Base-by-base conservation (phyloP, 2,329 filamentous ascomycete species). In the Xylaria digitata region DNA sequence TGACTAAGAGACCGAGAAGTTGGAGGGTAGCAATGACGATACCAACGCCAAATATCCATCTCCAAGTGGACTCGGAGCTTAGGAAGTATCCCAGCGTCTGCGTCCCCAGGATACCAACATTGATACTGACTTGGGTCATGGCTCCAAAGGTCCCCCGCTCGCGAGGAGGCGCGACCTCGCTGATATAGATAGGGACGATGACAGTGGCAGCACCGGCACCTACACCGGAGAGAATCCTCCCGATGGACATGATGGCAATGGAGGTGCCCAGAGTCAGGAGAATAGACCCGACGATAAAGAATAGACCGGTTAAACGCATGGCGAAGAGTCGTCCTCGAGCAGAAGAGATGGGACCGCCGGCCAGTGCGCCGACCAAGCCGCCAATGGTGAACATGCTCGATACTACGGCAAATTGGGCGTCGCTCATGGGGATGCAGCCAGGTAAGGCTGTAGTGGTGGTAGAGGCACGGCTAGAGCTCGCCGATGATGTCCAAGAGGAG, bases 71-170 rank as follows among this genome's bases (percentile, higher is more conserved):
- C 5, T 87, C 93, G 74, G 90, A 86, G 81, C 94, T 97, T 63
- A 97, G 77, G 78, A 97, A 97, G 75, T 92, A 96, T 0, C 96
- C 96, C 42, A 98, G 82, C 0, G 90, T 85, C 79, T 98, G 96
- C 0, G 94, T 90, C 30, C 89, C 81, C 49, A 99, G 81, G 60
- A 99, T 97, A 63, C 96, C 96, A 26, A 94, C 82, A 75, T 98
- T 98, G 82, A 94, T 94, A 80, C 94, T 94, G 75, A 98, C 90
- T 78, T 99, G 95, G 0, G 96, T 98, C 80, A 96, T 91, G 62
- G 87, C 85, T 13, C 89, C 89, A 75, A 97, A 98, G 69, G 97
- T 88, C 5, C 94, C 94, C 61, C 90, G 88, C 71, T 90, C 87
- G 17, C 84, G 82, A 0, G 88, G 88, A 3, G 95, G 96, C 0